Conservation (phyloP, 495 filamentous ascomycete genomes). For the Xylaria curta region DNA sequence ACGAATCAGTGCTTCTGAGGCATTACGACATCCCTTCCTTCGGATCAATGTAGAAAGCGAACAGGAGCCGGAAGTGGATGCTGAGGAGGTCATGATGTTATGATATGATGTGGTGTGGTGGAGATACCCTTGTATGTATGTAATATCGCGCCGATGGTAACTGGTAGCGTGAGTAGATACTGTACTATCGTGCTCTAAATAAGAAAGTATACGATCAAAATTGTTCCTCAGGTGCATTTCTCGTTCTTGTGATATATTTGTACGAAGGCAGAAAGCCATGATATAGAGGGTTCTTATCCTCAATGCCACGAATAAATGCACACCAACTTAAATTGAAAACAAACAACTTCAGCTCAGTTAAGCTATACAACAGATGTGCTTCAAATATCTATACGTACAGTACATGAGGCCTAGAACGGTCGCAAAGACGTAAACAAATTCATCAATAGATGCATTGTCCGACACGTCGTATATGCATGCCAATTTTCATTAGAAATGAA, state of each 20-base stretch:
- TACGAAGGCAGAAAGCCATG: not conserved
- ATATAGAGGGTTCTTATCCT: not conserved
- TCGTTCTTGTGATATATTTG: not conserved
- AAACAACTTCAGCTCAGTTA: not conserved
- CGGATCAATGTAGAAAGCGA: constrained; percentile 39
- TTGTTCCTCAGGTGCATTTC: not conserved
- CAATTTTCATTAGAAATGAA: not conserved
- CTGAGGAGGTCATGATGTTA: constrained; percentile 44
- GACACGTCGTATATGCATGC: not conserved
- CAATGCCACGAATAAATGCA: not conserved
- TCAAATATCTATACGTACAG: not conserved
- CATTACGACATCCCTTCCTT: constrained; percentile 79
- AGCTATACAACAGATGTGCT: not conserved
- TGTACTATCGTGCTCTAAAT: not conserved
- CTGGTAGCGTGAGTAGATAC: not conserved
- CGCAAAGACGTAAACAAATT: not conserved
- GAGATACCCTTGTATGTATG: constrained; percentile 25
- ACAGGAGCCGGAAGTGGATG: constrained; percentile 21
- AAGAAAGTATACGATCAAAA: not conserved
- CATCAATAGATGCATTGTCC: not conserved
- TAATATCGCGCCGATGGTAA: not conserved
- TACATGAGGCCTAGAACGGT: too few species aligned
- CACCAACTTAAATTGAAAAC: not conserved
- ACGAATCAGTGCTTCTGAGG: constrained; percentile 75
- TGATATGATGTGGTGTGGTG: constrained; percentile 24